A percentile compares a stretch with the other conserved stretches of the same genome.
Conservation (phyloP, 1,284 basidiomycete genomes). For the Porogramme epimiltina region DNA sequence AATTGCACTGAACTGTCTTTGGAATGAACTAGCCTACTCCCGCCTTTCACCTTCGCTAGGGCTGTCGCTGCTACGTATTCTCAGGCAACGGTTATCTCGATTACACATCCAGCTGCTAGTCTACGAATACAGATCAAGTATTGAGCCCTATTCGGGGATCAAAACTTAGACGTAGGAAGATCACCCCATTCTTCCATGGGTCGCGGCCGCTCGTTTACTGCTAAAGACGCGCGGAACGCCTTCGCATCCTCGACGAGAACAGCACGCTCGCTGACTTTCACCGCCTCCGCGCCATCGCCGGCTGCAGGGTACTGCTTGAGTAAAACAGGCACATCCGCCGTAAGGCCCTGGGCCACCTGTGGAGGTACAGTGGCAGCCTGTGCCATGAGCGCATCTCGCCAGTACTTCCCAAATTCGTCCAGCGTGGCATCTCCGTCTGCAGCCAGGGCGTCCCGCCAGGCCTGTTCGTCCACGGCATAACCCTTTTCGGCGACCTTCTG, state of each 20-base stretch:
- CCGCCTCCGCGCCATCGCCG: slow-evolving; percentile 49
- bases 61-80: no score
- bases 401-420: slow-evolving; percentile 53
- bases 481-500: slow-evolving; percentile 52
- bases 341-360: slow-evolving; percentile 50
- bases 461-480: slow-evolving; percentile 53
- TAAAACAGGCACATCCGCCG: slow-evolving; percentile 55
- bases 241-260: slow-evolving; percentile 71
- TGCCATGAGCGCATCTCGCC: slow-evolving; percentile 54
- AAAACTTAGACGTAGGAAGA: slow-evolving; percentile 53
- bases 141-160: slow-evolving; percentile 20
- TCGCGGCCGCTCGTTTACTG: slow-evolving; percentile 50
- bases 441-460: slow-evolving; percentile 46
- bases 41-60: no score
- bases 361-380: slow-evolving; percentile 31
- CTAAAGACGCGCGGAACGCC: slow-evolving; percentile 69
- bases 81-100: not conserved
- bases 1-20: slow-evolving; percentile 9
- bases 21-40: not conserved
- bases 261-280: slow-evolving; percentile 50
- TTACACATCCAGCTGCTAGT: not conserved
- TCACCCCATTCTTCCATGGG: slow-evolving; percentile 72
- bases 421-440: slow-evolving; percentile 49
- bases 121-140: slow-evolving; percentile 1
- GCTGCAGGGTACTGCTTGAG: slow-evolving; percentile 52